Base-by-base conservation (phyloP, 495 filamentous ascomycete species). In the Hyaloscypha finlandica region DNA sequence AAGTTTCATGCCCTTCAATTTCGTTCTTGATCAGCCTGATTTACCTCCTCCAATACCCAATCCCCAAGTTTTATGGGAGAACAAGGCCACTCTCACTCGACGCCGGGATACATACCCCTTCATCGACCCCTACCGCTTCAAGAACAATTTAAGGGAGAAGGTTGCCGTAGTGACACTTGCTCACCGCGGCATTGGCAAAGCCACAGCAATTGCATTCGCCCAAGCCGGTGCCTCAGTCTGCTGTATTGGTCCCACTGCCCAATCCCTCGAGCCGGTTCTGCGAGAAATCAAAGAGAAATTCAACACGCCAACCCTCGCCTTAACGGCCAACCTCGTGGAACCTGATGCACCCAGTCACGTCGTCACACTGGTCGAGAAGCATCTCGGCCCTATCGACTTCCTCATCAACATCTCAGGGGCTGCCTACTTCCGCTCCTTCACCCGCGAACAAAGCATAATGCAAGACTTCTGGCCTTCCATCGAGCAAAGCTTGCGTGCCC, bases 401-500 rank as follows among this genome's bases (percentile, higher is more conserved):
- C 63, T 76, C 12, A 65, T 76, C 70, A 75, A 75, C 54, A 75
- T 71, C 42, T 65, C 70, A 0, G 66, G 63, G 2, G 59, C 67
- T 12, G 57, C 52, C 12, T 67, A 72, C 3, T 37, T 76, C 11
- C 62, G 64, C 5, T 63, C 65, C 22, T 67, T 76, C 4, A 63
- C 65, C 22, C 68, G 74, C 52, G 74, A 76, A 60, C 22, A 56
- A 11, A 45, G 68, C 48, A 59, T 74, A 20, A 58, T 68, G 66
- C 14, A 39, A n/a, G 55, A 65, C 16, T 69, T 67, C 33, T 75
- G 71, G 73, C 51, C 65, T 11, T 66, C 71, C 16, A 65, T 75
- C 3, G 71, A 76, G 33, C 37, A 60, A 9, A 74, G 68, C 32
- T 4, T 74, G 16, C 61, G 66, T 4, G 71, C 65, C 2, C 63